phyloP scores from a whole-genome alignment of 2,329 filamentous ascomycete species.

The Diaporthe ilicicola region DNA sequence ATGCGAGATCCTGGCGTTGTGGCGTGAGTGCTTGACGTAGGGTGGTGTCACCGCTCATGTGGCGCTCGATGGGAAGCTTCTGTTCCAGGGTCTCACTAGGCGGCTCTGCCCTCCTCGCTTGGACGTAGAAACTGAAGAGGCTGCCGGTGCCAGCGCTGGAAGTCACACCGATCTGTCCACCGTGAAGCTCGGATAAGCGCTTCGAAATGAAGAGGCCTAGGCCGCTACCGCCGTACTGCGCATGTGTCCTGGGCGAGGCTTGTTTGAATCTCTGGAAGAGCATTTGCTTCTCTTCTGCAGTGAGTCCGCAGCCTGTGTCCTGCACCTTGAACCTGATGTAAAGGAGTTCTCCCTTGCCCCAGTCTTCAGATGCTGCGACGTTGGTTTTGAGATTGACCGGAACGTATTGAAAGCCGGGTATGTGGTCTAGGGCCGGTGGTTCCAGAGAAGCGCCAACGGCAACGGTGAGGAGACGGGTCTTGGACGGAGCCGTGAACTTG shows the following conservation, averaged over 20 bases:
- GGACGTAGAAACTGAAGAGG: constrained; percentile 71
- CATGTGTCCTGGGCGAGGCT: constrained; percentile 57
- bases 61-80: constrained; percentile 33
- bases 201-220: constrained; percentile 72
- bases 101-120: constrained; percentile 54
- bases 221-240: constrained; percentile 71
- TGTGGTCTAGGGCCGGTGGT: constrained; percentile 42
- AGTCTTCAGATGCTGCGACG: constrained; percentile 39
- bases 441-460: constrained; percentile 56
- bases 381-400: constrained; percentile 37
- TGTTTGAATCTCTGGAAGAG: constrained; percentile 76
- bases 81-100: constrained; percentile 26
- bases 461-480: constrained; percentile 54
- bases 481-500: constrained; percentile 59
- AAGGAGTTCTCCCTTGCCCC: constrained; percentile 44
- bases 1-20: constrained; percentile 40
- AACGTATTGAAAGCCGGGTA: constrained; percentile 43
- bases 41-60: constrained; percentile 33
- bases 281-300: constrained; percentile 67
- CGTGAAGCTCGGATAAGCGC: constrained; percentile 70
- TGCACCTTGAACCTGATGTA: constrained; percentile 63
- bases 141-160: constrained; percentile 66
- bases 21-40: constrained; percentile 35
- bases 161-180: constrained; percentile 70
- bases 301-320: constrained; percentile 72